Evolutionary conservation across 805 yeast species (phyloP), one percentile per base, ranked within the genome.

Genomic region (Kodamaea nitidulidarum): DNA sequence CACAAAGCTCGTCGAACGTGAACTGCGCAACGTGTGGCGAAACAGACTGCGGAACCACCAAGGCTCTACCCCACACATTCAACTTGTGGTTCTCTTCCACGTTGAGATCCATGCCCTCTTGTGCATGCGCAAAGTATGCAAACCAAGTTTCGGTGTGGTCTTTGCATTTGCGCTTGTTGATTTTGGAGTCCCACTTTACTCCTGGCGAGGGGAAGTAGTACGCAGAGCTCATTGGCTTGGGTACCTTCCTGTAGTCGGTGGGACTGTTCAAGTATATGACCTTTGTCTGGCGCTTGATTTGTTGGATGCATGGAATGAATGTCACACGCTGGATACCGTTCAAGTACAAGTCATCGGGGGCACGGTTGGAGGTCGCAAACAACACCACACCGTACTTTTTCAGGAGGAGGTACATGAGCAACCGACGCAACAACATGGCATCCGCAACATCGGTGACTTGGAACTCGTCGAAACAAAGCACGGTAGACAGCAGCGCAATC

Each of bases 391-490:
- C 98, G 53, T 84, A 83, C 38, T 81, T 76, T 0, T 81, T 77
- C 33, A 83, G 75, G 41, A 90, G 63, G n/a, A 86, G 70, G 27
- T 78, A 61, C 51, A 78, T 76, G 29, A 87, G 55, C 28, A 90
- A 65, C 36, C 96, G 71, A 46, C 98, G 76, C 31, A 93, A 70
- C 24, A 93, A 71, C 98, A 93, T 93, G 2, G 98, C 98, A 61
- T 93, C 98, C 0, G 98, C 98, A 21, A 93, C 97, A 60, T 93
- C 98, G 1, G 96, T 88, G 31, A 93, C 98, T 63, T 93, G 98
- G 56, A 93, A 91, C 64, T 93, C 98, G 63, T 93, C 98, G 58
- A 93, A 87, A 60, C 98, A 93, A 43, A 93, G 61, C 1, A 93
- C 79, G 1, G 91, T 82, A 3, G 93, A 73, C 36, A 73, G 69